Evolutionary conservation across 1,284 basidiomycete genomes (phyloP).

Genomic region (Neolentinus lepideus): DNA sequence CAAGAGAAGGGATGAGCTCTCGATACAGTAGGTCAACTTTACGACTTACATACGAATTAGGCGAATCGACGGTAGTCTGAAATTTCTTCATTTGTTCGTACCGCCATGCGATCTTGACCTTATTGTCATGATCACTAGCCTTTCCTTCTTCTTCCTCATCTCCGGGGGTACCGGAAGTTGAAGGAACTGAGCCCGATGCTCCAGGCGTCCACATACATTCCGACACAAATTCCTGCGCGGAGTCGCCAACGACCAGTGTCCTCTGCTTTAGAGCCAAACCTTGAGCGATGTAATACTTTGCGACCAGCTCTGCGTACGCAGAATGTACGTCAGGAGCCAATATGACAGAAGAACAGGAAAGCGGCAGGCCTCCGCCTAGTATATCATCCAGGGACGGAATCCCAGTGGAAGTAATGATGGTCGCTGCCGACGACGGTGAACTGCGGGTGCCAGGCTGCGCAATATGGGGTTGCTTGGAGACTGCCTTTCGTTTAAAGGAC

Average conservation of each 20-base stretch:
- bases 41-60: conserved; percentile 35
- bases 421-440: conserved; percentile 55
- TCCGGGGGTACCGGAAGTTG: conserved; percentile 18
- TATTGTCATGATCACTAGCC: conserved; percentile 33
- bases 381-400: conserved; percentile 95
- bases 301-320: conserved; percentile 80
- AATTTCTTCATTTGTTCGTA: conserved; percentile 92
- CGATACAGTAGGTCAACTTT: conserved; percentile 6
- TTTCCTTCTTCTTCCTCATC: conserved; percentile 24
- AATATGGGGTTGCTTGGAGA: conserved; percentile 29
- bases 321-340: conserved; percentile 81
- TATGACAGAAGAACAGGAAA: conserved; percentile 69
- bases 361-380: conserved; percentile 87
- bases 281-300: conserved; percentile 86
- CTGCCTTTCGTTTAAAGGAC: conserved; percentile 74
- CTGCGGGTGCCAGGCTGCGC: conserved; percentile 53
- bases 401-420: conserved; percentile 76
- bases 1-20: conserved; percentile 10
- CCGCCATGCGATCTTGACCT: conserved; percentile 91
- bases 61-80: conserved; percentile 68
- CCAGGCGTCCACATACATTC: conserved; percentile 76
- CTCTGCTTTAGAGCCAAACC: conserved; percentile 71
- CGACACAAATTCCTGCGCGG: conserved; percentile 46
- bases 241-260: conserved; percentile 60
- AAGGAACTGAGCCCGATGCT: conserved; percentile 7